These are phyloP conservation scores for Coniferiporia sulphurascens DNA, from an alignment of 1,284 basidiomycete genomes.

Conservation along the genomic window DNA sequence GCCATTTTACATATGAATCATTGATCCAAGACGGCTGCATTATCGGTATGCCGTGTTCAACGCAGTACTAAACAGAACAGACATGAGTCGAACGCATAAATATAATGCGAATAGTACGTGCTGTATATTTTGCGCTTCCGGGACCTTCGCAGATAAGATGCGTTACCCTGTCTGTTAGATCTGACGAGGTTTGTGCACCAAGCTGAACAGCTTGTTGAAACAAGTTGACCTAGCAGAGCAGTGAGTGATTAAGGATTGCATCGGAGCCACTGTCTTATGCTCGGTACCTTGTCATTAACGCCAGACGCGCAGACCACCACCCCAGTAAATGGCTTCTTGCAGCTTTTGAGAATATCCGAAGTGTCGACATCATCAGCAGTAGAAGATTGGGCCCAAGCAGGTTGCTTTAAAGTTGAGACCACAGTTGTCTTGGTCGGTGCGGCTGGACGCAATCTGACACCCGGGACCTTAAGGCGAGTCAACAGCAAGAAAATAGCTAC, in stretches of 20 bases:
- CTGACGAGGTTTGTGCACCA: slow-evolving; percentile 58
- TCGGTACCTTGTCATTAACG: slow-evolving; percentile 26
- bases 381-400: slow-evolving; percentile 28
- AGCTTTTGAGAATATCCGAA: slow-evolving; percentile 20
- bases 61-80: slow-evolving; percentile 54
- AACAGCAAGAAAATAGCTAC: not conserved
- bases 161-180: slow-evolving; percentile 76
- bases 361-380: slow-evolving; percentile 16
- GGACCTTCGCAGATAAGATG: slow-evolving; percentile 69
- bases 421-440: slow-evolving; percentile 30
- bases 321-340: slow-evolving; percentile 15
- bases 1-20: slow-evolving; percentile 67
- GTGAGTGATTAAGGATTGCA: not conserved
- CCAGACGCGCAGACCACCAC: slow-evolving; percentile 15
- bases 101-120: slow-evolving; percentile 25
- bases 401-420: slow-evolving; percentile 24
- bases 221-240: slow-evolving; percentile 46
- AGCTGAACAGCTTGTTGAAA: slow-evolving; percentile 73
- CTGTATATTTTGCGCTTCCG: slow-evolving; percentile 75
- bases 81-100: not conserved
- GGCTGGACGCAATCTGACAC: slow-evolving; percentile 71
- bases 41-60: slow-evolving; percentile 70
- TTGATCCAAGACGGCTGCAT: slow-evolving; percentile 67
- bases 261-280: slow-evolving; percentile 5
- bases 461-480: slow-evolving; percentile 47